Evolutionary conservation across 2,329 filamentous ascomycete species (phyloP).

Genomic region (Fusarium cicatricum): DNA sequence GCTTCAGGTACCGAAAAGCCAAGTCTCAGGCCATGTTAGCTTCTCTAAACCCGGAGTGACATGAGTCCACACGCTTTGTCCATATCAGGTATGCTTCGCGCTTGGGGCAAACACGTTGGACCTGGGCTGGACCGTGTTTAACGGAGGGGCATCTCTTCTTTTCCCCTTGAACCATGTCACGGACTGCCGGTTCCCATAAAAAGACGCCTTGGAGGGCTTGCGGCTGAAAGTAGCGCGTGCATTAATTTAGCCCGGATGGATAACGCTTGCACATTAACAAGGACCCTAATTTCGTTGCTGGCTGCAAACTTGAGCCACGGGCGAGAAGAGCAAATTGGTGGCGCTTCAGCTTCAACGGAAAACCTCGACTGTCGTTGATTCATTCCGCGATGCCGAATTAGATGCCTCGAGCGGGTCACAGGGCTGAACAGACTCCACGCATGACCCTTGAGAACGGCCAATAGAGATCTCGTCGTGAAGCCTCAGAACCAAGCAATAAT

Average conservation of each 20-base stretch:
- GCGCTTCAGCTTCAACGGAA: conserved; percentile 26
- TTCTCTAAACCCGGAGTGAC: no score
- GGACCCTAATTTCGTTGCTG: conserved; percentile 11
- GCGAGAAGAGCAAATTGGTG: conserved; percentile 34
- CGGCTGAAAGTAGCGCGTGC: neutral
- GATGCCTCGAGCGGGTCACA: conserved; percentile 18
- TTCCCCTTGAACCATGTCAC: no score
- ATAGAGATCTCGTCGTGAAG: neutral
- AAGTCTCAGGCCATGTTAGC: no score
- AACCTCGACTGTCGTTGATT: neutral
- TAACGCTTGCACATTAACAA: no score
- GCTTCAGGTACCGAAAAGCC: neutral
- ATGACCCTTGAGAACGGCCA: neutral
- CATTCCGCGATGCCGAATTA: conserved; percentile 32
- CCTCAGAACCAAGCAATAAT: conserved; percentile 17
- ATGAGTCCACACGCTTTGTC: no score
- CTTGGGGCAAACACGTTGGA: no score
- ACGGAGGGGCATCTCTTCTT: no score
- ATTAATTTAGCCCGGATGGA: conserved; percentile 1
- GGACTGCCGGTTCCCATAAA: no score
- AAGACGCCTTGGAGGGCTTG: no score
- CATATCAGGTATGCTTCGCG: no score
- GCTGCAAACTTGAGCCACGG: neutral
- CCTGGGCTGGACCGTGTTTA: no score
- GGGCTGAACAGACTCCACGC: conserved; percentile 33